Base-by-base conservation (phyloP, 345 rosid species). In the Corchorus capsularis region DNA sequence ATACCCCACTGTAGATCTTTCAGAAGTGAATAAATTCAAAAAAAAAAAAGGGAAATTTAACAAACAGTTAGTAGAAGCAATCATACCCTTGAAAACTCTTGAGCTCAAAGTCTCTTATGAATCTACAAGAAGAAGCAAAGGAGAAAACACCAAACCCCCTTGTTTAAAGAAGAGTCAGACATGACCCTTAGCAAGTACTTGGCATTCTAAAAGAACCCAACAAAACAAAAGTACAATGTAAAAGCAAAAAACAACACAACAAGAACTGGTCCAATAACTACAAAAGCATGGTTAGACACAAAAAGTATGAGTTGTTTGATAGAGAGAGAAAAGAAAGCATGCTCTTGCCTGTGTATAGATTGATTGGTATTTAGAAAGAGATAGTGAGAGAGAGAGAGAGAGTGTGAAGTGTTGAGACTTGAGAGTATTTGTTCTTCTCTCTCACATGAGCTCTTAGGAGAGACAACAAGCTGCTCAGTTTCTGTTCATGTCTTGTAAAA, bases 1-100 rank as follows among this genome's bases (percentile, higher is more conserved):
- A 83, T 83, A 89, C 89, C 89, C 89, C 75, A 82, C 82, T 55
- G 35, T 35, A 83, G 93, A 88, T 89, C 93, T 86, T 85, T 83
- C 64, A 72, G 82, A 71, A 84, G 86, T 81, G 82, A 75, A n/a
- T n/a, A n/a, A n/a, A 69, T 45, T 54, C 65, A 77, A 87, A 77
- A 84, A 77, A 80, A 27, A 27, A 2, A 39, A 39, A 39, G 43
- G 27, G 27, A 83, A 70, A 69, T 72, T 82, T 83, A 78, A 79
- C 76, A 74, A 81, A 70, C 67, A 41, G 80, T 69, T 45, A 81
- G 77, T 17, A 74, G 80, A 83, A 59, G 76, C 83, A 80, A 83
- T 84, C 83, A 86, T 82, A 60, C 69, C 67, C 72, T 72, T 43
- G 75, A 76, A 57, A 77, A 68, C 74, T 71, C 83, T 84, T 80